Evolutionary conservation across 495 filamentous ascomycete species (phyloP).

Genomic region (Tuber microsphaerosporum): DNA sequence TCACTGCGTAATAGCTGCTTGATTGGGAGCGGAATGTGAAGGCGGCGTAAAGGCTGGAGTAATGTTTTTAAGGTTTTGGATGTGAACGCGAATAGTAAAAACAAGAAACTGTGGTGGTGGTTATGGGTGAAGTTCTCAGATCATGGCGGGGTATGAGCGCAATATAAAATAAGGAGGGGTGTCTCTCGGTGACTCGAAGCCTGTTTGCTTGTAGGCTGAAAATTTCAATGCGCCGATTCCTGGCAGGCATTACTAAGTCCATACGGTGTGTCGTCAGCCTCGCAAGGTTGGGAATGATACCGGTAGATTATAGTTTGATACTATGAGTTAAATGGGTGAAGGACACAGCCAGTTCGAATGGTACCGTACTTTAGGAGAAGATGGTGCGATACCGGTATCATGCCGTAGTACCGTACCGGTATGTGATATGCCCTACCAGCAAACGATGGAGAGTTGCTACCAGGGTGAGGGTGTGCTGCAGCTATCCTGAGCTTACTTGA

Average conservation of each 20-base stretch:
- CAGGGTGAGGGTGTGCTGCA: neutral
- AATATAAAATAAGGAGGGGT: neutral
- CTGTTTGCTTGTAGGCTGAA: slow-evolving; percentile 2
- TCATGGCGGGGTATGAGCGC: slow-evolving; percentile 4
- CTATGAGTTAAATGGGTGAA: neutral
- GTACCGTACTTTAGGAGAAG: neutral
- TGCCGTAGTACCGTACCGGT: neutral
- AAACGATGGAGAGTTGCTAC: neutral
- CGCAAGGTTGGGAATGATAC: neutral
- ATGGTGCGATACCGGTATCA: neutral
- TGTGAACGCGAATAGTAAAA: neutral
- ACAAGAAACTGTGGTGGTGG: neutral
- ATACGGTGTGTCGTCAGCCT: neutral
- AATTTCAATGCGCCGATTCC: neutral
- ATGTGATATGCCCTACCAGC: neutral
- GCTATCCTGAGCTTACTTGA: neutral
- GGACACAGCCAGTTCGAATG: neutral
- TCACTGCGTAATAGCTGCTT: neutral
- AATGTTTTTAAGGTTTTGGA: neutral
- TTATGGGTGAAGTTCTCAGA: neutral
- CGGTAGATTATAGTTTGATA: neutral
- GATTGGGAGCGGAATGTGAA: neutral
- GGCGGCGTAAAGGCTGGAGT: neutral
- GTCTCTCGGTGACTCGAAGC: neutral
- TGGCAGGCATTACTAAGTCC: slow-evolving; percentile 3